Evolutionary conservation across 768 basidiomycete genomes (phyloP).

Genomic region (Phylloporus arenicola): DNA sequence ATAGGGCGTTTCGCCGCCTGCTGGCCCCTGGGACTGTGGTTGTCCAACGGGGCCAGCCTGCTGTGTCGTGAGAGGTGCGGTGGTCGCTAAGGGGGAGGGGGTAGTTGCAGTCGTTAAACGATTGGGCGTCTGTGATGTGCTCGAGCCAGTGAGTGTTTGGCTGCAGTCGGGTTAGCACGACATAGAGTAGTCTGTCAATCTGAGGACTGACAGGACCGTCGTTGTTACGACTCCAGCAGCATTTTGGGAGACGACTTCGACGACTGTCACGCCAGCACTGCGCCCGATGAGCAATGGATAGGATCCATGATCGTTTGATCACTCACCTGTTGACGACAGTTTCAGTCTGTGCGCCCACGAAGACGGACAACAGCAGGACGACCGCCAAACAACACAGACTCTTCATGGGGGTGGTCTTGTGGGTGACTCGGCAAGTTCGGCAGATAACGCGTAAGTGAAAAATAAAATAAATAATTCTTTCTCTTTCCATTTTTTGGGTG

Average conservation of each 20-base stretch:
- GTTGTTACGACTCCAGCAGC: constrained; percentile 38
- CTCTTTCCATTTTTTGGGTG: constrained; percentile 6
- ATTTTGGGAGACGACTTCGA: constrained; percentile 43
- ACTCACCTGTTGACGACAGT: constrained; percentile 48
- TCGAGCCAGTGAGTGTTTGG: constrained; percentile 12
- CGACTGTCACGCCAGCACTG: constrained; percentile 47
- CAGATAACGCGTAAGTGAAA: constrained; percentile 16
- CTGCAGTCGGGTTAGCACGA: constrained; percentile 11
- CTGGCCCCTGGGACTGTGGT: constrained; percentile 36
- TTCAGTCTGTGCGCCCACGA: constrained; percentile 40
- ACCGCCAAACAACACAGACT: constrained; percentile 8
- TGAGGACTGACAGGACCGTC: constrained; percentile 35
- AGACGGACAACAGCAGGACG: constrained; percentile 16
- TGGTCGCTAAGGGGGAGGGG: constrained; percentile 13
- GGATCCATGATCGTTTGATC: neutral
- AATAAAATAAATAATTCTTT: neutral
- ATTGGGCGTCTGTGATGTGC: constrained; percentile 6
- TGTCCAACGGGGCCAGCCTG: constrained; percentile 44
- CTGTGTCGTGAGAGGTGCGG: constrained; percentile 19
- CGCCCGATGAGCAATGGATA: constrained; percentile 11
- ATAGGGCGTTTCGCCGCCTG: constrained; percentile 45
- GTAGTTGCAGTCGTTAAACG: constrained; percentile 13
- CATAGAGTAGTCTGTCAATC: neutral
- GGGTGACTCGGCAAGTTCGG: constrained; percentile 9
- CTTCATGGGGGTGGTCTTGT: constrained; percentile 9